phyloP scores from a whole-genome alignment of 2,329 filamentous ascomycete genomes.

The Phyllosticta citrichinensis region DNA sequence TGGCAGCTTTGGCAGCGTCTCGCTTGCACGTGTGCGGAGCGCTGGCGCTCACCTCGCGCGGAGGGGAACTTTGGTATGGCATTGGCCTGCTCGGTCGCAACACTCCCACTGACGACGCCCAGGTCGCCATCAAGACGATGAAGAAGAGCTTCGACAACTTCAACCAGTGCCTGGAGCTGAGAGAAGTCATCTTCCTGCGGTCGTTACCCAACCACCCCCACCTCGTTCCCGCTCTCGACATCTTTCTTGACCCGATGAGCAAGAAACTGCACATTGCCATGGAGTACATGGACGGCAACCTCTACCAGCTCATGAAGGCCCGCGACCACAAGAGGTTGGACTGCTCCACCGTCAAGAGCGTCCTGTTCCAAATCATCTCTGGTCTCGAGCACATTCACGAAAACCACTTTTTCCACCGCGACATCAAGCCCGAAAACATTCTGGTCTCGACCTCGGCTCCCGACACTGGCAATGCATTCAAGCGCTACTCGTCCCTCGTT shows the following conservation, averaged over 20 bases:
- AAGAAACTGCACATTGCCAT: constrained; percentile 97
- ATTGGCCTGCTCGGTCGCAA: constrained; percentile 7
- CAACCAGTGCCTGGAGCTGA: constrained; percentile 77
- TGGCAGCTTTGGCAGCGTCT: constrained; percentile 95
- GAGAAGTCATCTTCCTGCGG: constrained; percentile 92
- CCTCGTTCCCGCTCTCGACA: constrained; percentile 93
- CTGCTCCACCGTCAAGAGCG: constrained; percentile 88
- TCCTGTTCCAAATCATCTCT: constrained; percentile 92
- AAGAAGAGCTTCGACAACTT: constrained; percentile 98
- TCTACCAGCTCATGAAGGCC: constrained; percentile 98
- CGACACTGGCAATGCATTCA: constrained; percentile 76
- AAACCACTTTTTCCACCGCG: constrained; percentile 94
- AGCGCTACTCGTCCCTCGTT: constrained; percentile 83
- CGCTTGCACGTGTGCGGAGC: constrained; percentile 79
- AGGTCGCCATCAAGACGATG: constrained; percentile 99
- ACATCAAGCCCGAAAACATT: constrained; percentile 99
- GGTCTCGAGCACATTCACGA: constrained; percentile 96
- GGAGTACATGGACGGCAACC: constrained; percentile 99
- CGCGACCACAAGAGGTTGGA: constrained; percentile 92
- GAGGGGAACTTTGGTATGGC: constrained; percentile 79
- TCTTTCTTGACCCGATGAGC: constrained; percentile 91
- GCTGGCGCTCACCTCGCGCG: constrained; percentile 83
- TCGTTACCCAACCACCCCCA: constrained; percentile 81
- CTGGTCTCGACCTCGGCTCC: constrained; percentile 84
- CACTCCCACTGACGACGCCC: background rate